Conservation (phyloP, 176 grass and related monocot species). For the Eleusine indica region DNA sequence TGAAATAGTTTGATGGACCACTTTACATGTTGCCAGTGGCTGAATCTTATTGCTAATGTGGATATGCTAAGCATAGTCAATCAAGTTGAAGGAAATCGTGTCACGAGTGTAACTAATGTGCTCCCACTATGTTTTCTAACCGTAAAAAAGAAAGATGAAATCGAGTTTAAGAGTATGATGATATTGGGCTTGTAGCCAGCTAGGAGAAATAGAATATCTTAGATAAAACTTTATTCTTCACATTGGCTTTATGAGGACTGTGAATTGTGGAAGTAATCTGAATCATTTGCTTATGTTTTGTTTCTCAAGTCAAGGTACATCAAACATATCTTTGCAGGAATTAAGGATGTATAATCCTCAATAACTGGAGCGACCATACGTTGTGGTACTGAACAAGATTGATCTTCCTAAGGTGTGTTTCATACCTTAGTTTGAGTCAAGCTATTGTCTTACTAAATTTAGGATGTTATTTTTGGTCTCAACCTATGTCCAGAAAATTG, state of each 20-base stretch:
- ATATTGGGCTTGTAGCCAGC: slow-evolving; percentile 3
- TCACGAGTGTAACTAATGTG: neutral
- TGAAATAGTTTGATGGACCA: neutral
- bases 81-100: neutral
- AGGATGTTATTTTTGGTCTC: neutral
- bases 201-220: slow-evolving; percentile 4
- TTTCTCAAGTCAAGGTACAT: slow-evolving; percentile 8
- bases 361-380: slow-evolving; percentile 80
- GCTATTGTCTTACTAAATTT: slow-evolving; percentile 1
- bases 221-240: slow-evolving; percentile 26
- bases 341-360: slow-evolving; percentile 97
- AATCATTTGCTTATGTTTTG: slow-evolving; percentile 19
- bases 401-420: slow-evolving; percentile 79
- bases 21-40: neutral
- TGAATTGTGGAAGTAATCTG: neutral
- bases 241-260: neutral
- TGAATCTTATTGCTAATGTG: neutral
- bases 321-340: slow-evolving; percentile 64
- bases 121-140: neutral
- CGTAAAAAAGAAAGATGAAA: neutral
- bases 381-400: slow-evolving; percentile 97
- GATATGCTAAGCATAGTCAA: neutral
- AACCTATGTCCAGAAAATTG: neutral
- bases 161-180: neutral
- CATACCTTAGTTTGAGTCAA: slow-evolving; percentile 14